Percentiles rank a stretch among this genome's conserved stretches.
Conservation (phyloP, 768 basidiomycete genomes). For the Mycena galopus region DNA sequence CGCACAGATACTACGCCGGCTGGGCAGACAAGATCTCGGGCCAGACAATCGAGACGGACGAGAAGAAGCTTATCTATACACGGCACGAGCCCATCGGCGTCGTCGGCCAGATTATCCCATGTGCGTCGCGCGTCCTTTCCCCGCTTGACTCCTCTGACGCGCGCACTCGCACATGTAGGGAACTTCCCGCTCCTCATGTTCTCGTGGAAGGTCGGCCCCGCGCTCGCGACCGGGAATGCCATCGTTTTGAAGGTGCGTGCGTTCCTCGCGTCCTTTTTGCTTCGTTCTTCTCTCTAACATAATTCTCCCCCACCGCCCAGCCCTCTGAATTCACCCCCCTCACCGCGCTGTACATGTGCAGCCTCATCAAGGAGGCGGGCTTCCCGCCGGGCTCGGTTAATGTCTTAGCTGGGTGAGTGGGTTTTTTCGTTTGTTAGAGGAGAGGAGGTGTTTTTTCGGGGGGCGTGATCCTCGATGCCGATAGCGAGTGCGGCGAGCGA, state of each 20-base stretch:
- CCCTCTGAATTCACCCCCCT: constrained; percentile 84
- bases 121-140: constrained; percentile 55
- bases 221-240: constrained; percentile 81
- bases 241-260: constrained; percentile 70
- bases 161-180: constrained; percentile 30
- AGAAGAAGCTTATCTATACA: constrained; percentile 74
- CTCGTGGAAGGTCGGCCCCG: constrained; percentile 79
- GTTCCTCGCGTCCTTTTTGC: not conserved
- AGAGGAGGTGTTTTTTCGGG: no score
- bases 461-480: no score
- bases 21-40: constrained; percentile 91
- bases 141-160: not conserved
- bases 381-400: constrained; percentile 85
- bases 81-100: constrained; percentile 76
- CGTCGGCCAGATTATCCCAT: constrained; percentile 70
- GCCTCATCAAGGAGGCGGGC: constrained; percentile 75
- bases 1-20: constrained; percentile 80
- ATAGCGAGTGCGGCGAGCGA: no score
- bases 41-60: constrained; percentile 78
- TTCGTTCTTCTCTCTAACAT: not conserved
- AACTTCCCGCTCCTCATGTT: constrained; percentile 57
- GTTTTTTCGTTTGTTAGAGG: not conserved
- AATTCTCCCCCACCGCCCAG: constrained; percentile 32
- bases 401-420: constrained; percentile 73
- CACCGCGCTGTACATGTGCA: constrained; percentile 65